Base-by-base conservation (phyloP, 2,329 filamentous ascomycete species). In the Ploettnerulaceae sp. region DNA sequence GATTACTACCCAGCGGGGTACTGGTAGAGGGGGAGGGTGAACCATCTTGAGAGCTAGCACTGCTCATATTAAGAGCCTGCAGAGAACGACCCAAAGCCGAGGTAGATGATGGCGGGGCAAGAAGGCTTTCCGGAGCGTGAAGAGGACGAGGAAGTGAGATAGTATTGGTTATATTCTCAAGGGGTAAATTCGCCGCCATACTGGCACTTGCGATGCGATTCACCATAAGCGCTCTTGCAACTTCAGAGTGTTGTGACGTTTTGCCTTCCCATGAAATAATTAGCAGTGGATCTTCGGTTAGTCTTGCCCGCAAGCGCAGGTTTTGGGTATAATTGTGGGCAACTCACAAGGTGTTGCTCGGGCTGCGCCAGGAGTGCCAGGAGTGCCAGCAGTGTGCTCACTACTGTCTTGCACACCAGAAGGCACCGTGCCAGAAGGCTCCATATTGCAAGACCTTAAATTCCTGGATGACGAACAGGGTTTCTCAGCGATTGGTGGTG, bases 1-100 rank as follows among this genome's bases (percentile, higher is more conserved):
- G 50, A 11, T 53, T 52, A 39, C 58, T 62, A 31, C 17, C 32
- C 22, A 34, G 12, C 8, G 35, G 28, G 17, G 39, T 38, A 29
- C 22, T 29, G 18, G 28, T 14, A 1, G 24, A 18, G 36, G 38
- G 36, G 32, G 37, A 40, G 22, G 25, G 18, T 12, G 31, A 21
- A 9, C 44, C 43, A 33, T 48, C 37, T 15, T 44, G 33, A 26
- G 35, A 37, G 8, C 9, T 24, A 29, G 33, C 33, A 17, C 28
- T 39, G 17, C 33, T n/a, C 43, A 48, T 48, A 6, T 38, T 29
- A 9, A 45, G 36, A 9, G 40, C 45, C 39, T 43, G 47, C 4
- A 46, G 37, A 24, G 45, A 43, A 8, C 48, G 46, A 32, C 52
- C 52, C 14, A 53, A 40, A 18, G 46, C 32, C n/a, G 45, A n/a